These are phyloP conservation scores for Ceratorhiza oryzae-sativae DNA, from an alignment of 1,284 basidiomycete species.

Conservation along the genomic window DNA sequence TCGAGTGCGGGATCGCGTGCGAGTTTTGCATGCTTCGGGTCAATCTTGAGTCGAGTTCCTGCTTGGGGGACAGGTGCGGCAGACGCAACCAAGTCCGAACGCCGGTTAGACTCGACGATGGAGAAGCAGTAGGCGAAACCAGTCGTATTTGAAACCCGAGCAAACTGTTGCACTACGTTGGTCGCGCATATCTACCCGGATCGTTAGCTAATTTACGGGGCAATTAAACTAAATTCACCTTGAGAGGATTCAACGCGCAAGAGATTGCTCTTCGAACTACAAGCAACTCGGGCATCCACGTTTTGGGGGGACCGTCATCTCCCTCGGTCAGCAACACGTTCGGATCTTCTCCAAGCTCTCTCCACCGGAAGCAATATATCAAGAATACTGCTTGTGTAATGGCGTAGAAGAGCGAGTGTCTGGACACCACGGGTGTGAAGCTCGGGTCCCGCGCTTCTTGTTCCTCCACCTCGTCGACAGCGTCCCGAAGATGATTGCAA, in stretches of 20 bases:
- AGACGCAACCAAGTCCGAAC: slow-evolving; percentile 49
- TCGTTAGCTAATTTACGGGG: not conserved
- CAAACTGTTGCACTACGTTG: slow-evolving; percentile 93
- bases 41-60: slow-evolving; percentile 35
- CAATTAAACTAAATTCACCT: slow-evolving; percentile 57
- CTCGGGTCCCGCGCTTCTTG: slow-evolving; percentile 56
- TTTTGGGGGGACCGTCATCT: slow-evolving; percentile 53
- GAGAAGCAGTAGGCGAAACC: slow-evolving; percentile 96
- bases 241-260: slow-evolving; percentile 88
- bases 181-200: slow-evolving; percentile 78
- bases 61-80: slow-evolving; percentile 14
- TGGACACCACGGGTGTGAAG: slow-evolving; percentile 53
- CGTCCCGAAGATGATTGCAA: slow-evolving; percentile 81
- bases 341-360: slow-evolving; percentile 71
- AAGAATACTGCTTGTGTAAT: slow-evolving; percentile 93
- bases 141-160: slow-evolving; percentile 89
- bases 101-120: slow-evolving; percentile 86
- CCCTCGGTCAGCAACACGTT: slow-evolving; percentile 43
- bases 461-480: slow-evolving; percentile 76
- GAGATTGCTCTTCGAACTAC: slow-evolving; percentile 83
- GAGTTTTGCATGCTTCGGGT: slow-evolving; percentile 29
- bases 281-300: slow-evolving; percentile 85
- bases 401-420: slow-evolving; percentile 79
- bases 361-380: slow-evolving; percentile 98
- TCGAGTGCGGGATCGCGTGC: slow-evolving; percentile 44